Evolutionary conservation across 306 rosid genomes (phyloP), one percentile per base, ranked within the genome.

Genomic region (Hippophae rhamnoides): DNA sequence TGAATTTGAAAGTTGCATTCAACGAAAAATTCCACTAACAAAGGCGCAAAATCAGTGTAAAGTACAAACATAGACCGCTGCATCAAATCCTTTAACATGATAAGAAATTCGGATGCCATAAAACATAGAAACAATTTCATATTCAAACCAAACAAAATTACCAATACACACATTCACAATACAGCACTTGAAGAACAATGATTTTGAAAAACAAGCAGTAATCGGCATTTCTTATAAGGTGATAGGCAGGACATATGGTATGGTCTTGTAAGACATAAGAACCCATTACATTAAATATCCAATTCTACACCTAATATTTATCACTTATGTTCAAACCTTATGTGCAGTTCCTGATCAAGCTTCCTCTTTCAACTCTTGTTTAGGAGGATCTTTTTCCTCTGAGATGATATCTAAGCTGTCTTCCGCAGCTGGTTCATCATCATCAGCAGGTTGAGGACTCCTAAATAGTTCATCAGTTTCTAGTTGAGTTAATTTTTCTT

Each of bases 351-450:
- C 58, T 26, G 73, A 73, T 53, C 13, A 73, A 49, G 57, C 41
- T 42, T 50, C 71, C 67, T 77, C 79, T 66, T 69, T 71, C 65
- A 75, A 52, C 53, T 75, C 82, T 56, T 45, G 60, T 61, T 74
- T 82, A 43, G 77, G 54, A 64, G 38, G 38, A 27, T 76, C 83
- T 57, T 79, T 83, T 69, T 78, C 89, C 72, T 81, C 96, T 14
- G 84, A 80, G 62, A 92, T 88, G 61, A 77, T 65, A 62, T 92
- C 95, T 26, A 82, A 83, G 74, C 81, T 81, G 26, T 84, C 87
- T 81, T 83, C 96, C 40, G 80, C 76, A 13, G 71, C 73, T 9
- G 73, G 9, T 42, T 27, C 77, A 58, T 59, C 71, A 43, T 41
- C 14, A 55, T 74, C 78, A 23, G 43, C 70, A 48, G 63, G 65